Conservation (phyloP, 345 rosid genomes). For the Eutrema heterophyllum region DNA sequence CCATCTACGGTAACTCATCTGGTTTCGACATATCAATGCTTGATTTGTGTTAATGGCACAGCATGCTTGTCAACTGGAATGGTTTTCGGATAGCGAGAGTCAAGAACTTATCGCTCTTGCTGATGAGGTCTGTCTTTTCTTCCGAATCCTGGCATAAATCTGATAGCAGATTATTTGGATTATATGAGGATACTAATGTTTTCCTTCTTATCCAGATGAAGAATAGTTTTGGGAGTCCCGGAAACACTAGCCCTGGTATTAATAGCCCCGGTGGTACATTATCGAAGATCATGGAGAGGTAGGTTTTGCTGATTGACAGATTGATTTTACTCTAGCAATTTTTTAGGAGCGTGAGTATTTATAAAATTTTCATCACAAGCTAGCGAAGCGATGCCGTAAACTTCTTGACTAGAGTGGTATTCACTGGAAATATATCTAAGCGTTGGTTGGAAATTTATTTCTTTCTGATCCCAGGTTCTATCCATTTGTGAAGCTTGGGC, state of each 20-base stretch:
- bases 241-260: constrained; percentile 26
- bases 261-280: constrained; percentile 33
- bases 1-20: background rate
- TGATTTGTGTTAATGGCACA: constrained; percentile 23
- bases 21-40: background rate
- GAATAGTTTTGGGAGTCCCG: constrained; percentile 47
- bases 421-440: background rate
- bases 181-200: constrained; percentile 5
- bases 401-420: background rate
- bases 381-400: background rate
- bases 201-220: constrained; percentile 44
- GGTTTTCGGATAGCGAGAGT: constrained; percentile 65
- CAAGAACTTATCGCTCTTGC: constrained; percentile 55
- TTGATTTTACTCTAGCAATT: background rate
- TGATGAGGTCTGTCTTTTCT: constrained; percentile 49
- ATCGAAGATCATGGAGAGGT: constrained; percentile 57
- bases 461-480: constrained; percentile 52
- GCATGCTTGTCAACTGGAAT: constrained; percentile 78
- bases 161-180: background rate
- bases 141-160: background rate
- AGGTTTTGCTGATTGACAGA: constrained; percentile 5
- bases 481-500: constrained; percentile 68
- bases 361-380: background rate
- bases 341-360: background rate
- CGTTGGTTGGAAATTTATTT: background rate